Base-by-base conservation (phyloP, 2,329 filamentous ascomycete genomes). In the Gaeumannomyces sp. region DNA sequence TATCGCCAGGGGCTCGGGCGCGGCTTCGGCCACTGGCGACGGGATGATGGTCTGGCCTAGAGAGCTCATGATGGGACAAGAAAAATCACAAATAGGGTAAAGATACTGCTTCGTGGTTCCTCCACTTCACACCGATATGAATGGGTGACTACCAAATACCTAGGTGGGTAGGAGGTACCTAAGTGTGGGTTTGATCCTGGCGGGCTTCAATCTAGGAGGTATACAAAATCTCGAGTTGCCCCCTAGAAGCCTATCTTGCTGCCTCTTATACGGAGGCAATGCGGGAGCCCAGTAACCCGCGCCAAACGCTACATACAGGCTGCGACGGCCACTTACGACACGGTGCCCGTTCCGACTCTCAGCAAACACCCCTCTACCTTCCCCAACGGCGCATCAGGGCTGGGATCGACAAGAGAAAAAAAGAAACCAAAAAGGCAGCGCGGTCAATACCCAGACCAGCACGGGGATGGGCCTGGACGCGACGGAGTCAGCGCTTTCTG, bases 1-100 rank as follows among this genome's bases (percentile, higher is more conserved):
- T n/a, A 61, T 61, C 4, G 35, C 38, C 60, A 61, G 35, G 28
- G 60, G 60, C 60, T 62, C 60, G 16, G 38, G 13, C 25, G n/a
- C 60, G 38, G 35, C 38, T 7, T 31, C 7, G 14, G 60, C 27
- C 38, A 10, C 14, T 25, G 60, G 45, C 14, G 60, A 62, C 25
- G 60, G 60, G 6, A 22, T 27, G 25, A 31, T 22, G 38, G 13
- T 53, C n/a, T 31, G 38, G n/a, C 25, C 35, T 53, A 38, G 5
- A 27, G 60, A 62, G 11, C 16, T 53, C 60, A 62, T 62, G n/a
- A 50, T 62, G 60, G n/a, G n/a, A 25, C 6, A 45, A 28, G 25
- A 33, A 60, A 27, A n/a, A 33, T 35, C 19, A 22, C 19, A 38
- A 16, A 35, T n/a, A 2, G n/a, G 16, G 19, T 14, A 31, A 60